Evolutionary conservation across 768 basidiomycete species (phyloP).

Genomic region (Suillus subalutaceus): DNA sequence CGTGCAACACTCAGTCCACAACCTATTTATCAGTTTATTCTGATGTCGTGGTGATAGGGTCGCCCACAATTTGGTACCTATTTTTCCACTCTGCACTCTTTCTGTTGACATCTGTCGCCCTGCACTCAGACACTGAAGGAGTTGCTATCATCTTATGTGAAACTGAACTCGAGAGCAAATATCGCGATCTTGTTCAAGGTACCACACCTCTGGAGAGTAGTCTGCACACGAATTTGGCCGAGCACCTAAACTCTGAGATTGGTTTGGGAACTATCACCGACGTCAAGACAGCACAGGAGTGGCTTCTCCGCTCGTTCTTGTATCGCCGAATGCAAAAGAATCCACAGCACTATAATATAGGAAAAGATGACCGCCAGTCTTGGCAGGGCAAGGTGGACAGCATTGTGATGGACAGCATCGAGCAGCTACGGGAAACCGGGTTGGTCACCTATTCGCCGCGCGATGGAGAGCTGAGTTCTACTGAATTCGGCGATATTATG

Average conservation of each 20-base stretch:
- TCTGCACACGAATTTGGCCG: constrained; percentile 79
- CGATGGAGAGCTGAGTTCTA: constrained; percentile 54
- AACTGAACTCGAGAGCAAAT: constrained; percentile 68
- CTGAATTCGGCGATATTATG: constrained; percentile 85
- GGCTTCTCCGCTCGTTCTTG: constrained; percentile 86
- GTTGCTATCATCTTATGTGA: constrained; percentile 86
- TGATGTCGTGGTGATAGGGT: constrained; percentile 48
- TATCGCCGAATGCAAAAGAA: constrained; percentile 87
- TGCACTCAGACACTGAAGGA: constrained; percentile 71
- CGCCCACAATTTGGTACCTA: constrained; percentile 84
- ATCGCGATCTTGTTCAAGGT: constrained; percentile 68
- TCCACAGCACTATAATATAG: constrained; percentile 72
- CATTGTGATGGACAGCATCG: constrained; percentile 69
- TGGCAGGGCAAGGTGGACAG: constrained; percentile 77
- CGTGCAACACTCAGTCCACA: constrained; percentile 23
- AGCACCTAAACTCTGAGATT: constrained; percentile 95
- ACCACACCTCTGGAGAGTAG: constrained; percentile 83
- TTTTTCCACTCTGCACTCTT: not conserved
- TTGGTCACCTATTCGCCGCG: constrained; percentile 52
- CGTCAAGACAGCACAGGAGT: constrained; percentile 70
- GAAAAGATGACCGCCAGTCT: constrained; percentile 54
- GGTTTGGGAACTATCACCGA: constrained; percentile 81
- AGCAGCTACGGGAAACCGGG: constrained; percentile 59
- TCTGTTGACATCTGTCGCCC: constrained; percentile 4
- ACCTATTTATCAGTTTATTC: constrained; percentile 2